Evolutionary conservation across 2,329 filamentous ascomycete species (phyloP).

Genomic region (Coniochaeta prunicola): DNA sequence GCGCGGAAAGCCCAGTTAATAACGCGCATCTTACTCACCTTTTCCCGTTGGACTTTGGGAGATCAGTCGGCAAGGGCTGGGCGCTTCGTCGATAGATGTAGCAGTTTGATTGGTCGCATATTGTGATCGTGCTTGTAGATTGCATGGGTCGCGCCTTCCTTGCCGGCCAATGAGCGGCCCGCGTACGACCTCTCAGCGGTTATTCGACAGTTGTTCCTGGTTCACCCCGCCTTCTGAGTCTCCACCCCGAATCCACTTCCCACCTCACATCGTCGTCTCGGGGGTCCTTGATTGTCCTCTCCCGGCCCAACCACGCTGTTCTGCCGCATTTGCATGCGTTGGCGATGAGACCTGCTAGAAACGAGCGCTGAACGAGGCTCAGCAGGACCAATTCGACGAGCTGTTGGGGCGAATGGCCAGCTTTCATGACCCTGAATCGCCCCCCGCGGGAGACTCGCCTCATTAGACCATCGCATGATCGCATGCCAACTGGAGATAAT

Average conservation of each 20-base stretch:
- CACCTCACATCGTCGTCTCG: neutral
- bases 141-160: neutral
- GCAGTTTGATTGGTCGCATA: neutral
- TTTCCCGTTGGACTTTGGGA: neutral
- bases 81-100: neutral
- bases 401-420: neutral
- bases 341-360: neutral
- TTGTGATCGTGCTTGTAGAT: constrained; percentile 1
- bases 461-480: neutral
- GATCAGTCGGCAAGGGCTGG: constrained; percentile 1
- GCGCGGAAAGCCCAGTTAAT: neutral
- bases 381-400: neutral
- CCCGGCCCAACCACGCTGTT: neutral
- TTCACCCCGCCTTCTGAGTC: neutral
- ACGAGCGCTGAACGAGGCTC: neutral
- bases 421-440: neutral
- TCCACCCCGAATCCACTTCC: neutral
- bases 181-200: neutral
- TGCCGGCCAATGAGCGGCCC: neutral
- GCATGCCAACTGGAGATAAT: neutral
- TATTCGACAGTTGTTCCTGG: constrained; percentile 2
- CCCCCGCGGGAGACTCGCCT: neutral
- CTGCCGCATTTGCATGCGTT: constrained; percentile 1
- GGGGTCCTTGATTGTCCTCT: neutral
- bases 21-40: neutral